Conservation (phyloP, 768 basidiomycete genomes). For the Termitomyces sp. region DNA sequence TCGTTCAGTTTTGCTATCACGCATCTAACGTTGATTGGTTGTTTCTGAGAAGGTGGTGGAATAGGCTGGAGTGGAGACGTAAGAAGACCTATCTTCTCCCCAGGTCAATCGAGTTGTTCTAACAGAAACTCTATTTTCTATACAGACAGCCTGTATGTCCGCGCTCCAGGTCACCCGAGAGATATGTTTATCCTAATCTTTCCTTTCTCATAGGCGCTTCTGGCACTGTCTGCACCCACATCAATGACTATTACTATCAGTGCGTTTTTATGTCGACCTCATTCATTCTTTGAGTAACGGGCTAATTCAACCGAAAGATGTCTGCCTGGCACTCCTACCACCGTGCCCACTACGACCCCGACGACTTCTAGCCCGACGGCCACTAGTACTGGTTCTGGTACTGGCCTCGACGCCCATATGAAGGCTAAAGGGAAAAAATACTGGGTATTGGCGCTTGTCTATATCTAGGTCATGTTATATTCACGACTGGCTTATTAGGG, state of each 20-base stretch:
- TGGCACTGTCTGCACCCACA: constrained; percentile 24
- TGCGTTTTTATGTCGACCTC: neutral
- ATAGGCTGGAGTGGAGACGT: constrained; percentile 29
- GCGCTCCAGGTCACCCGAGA: neutral
- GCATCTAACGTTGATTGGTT: neutral
- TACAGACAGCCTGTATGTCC: constrained; percentile 19
- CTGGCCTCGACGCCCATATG: constrained; percentile 17
- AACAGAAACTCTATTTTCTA: neutral
- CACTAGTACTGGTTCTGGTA: constrained; percentile 12
- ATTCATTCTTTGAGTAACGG: too few relatives aligned
- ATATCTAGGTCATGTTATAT: neutral
- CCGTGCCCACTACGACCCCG: constrained; percentile 15
- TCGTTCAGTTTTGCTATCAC: neutral
- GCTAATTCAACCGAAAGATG: constrained; percentile 17
- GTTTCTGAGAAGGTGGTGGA: constrained; percentile 20
- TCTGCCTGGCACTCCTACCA: constrained; percentile 19
- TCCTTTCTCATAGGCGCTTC: constrained; percentile 21
- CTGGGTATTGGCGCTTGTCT: constrained; percentile 14
- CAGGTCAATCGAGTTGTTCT: neutral
- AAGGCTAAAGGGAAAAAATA: constrained; percentile 24
- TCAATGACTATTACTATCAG: constrained; percentile 27
- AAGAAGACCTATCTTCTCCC: neutral
- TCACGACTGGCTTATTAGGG: constrained; percentile 16
- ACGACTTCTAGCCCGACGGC: constrained; percentile 12
- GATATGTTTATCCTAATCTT: neutral